Evolutionary conservation across 306 rosid species (phyloP), one percentile per base, ranked within the genome.

Genomic region (Datisca glomerata): DNA sequence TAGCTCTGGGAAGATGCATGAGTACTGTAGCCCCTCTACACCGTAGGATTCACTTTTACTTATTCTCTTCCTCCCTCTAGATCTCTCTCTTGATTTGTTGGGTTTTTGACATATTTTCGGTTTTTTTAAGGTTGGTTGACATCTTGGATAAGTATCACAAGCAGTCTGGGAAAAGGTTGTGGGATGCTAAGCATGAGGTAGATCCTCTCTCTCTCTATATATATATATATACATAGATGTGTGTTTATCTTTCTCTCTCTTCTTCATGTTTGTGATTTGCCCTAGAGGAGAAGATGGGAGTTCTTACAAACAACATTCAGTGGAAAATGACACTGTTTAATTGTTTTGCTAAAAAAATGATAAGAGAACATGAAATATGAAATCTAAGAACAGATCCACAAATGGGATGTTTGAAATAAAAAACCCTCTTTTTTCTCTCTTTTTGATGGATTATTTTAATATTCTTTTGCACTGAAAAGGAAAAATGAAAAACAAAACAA

Each of bases 171-270:
- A 47, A 67, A 40, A 89, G 36, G 42, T 63, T 89, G 9, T 89
- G 97, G 97, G 93, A 77, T 41, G 83, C 83, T 19, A 89, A 89
- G 56, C 97, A 83, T 70, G 93, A 89, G 93, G 97, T 79, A 44
- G 51, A 41, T 45, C 45, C 17, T 7, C 14, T 39, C 11, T 35
- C 21, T 48, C 29, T 20, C n/a, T 15, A 9, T 29, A 21, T 10
- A 17, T 37, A 18, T 33, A 15, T 41, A 7, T 9, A 41, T 21
- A 25, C 16, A 23, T n/a, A n/a, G n/a, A n/a, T n/a, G n/a, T n/a
- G n/a, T n/a, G n/a, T n/a, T n/a, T n/a, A n/a, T n/a, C n/a, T n/a
- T n/a, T n/a, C n/a, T 17, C 24, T 46, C 17, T 12, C 39, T 47
- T 18, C 18, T 14, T 63, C 11, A 18, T 33, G 8, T 49, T 5